phyloP scores from a whole-genome alignment of 768 basidiomycete species.

The Russula emetica region DNA sequence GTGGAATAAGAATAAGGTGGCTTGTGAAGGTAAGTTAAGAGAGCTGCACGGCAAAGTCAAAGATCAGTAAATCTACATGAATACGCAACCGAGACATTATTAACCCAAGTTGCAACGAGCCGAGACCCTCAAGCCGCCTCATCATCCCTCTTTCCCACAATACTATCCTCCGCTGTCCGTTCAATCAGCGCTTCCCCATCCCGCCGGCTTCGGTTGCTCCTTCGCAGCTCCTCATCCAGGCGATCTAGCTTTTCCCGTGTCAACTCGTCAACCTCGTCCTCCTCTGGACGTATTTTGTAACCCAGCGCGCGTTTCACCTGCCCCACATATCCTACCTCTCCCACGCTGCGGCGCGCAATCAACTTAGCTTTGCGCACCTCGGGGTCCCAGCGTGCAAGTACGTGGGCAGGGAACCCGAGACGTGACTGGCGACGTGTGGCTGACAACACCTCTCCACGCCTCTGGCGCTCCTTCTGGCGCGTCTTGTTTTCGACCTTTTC shows the following conservation, averaged over 20 bases:
- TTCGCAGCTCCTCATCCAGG: conserved; percentile 32
- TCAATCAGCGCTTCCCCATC: neutral
- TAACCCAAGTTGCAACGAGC: too few species aligned
- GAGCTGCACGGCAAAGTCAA: too few species aligned
- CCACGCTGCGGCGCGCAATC: conserved; percentile 46
- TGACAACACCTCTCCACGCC: conserved; percentile 54
- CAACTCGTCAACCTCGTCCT: conserved; percentile 35
- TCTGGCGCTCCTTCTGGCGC: conserved; percentile 54
- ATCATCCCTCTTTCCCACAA: too few species aligned
- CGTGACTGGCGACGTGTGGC: conserved; percentile 46
- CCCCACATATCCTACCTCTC: conserved; percentile 72
- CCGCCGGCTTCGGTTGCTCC: conserved; percentile 33
- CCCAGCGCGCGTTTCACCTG: conserved; percentile 55
- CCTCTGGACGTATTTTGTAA: conserved; percentile 40
- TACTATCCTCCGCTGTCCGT: neutral
- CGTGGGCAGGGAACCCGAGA: conserved; percentile 60
- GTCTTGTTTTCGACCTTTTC: conserved; percentile 65
- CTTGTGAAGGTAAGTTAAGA: too few species aligned
- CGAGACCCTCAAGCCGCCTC: too few species aligned
- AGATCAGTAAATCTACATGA: too few species aligned
- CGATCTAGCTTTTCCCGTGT: conserved; percentile 32
- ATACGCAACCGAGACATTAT: too few species aligned
- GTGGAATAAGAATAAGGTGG: too few species aligned
- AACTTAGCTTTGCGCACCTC: conserved; percentile 46
- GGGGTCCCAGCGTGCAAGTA: conserved; percentile 50